These are phyloP conservation scores for Prinsepia uniflora DNA, from an alignment of 306 rosid genomes.

Conservation along the genomic window DNA sequence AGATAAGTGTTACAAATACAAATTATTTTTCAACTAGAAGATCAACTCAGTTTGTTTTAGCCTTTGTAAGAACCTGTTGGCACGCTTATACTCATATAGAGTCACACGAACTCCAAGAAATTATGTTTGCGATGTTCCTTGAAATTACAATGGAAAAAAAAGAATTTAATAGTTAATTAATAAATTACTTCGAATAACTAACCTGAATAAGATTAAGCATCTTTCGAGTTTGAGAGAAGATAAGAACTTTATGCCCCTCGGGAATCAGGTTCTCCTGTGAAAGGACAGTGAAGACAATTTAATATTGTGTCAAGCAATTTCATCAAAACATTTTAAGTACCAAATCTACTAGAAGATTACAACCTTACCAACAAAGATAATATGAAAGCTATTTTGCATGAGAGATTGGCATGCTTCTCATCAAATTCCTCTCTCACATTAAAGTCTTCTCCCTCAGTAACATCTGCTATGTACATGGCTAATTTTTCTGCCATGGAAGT, in stretches of 20 bases:
- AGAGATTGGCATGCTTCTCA: slow-evolving; percentile 50
- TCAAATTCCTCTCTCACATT: slow-evolving; percentile 52
- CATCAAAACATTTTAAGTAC: slow-evolving; percentile 9
- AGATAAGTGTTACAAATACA: not conserved
- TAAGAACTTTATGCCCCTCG: slow-evolving; percentile 77
- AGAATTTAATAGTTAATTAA: not conserved
- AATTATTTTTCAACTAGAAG: not conserved
- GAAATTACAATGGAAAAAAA: not conserved
- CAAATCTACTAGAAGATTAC: not conserved
- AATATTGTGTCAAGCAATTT: slow-evolving; percentile 12
- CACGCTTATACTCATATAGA: not conserved
- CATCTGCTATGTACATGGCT: slow-evolving; percentile 78
- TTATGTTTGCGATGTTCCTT: not conserved
- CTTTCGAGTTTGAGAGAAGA: slow-evolving; percentile 94
- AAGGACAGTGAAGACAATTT: slow-evolving; percentile 14
- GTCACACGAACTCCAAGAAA: not conserved
- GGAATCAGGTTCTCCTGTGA: slow-evolving; percentile 64
- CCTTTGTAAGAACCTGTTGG: not conserved
- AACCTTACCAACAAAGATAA: slow-evolving; percentile 70
- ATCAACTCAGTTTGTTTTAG: not conserved
- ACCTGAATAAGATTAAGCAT: slow-evolving; percentile 97
- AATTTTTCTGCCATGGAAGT: slow-evolving; percentile 59
- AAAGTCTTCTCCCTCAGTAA: slow-evolving; percentile 57
- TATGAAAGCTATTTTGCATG: slow-evolving; percentile 83
- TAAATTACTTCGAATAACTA: slow-evolving; percentile 10